Evolutionary conservation across 805 yeast species (phyloP).

Genomic region (Metschnikowia aberdeeniae): DNA sequence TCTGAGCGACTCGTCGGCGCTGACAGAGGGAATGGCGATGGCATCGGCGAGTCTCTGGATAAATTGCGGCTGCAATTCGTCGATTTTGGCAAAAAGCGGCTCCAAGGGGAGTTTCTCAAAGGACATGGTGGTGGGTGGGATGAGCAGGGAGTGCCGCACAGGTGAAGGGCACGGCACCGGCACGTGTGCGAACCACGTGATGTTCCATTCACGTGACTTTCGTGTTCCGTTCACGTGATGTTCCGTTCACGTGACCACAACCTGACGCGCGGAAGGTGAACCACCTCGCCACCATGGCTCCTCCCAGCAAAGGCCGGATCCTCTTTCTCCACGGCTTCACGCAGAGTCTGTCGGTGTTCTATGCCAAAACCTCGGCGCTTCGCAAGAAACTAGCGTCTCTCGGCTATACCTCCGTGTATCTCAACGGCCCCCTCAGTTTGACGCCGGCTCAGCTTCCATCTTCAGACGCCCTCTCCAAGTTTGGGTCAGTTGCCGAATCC

Average conservation of each 20-base stretch:
- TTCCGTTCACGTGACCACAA: neutral
- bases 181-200: too few species aligned
- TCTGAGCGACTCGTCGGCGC: constrained; percentile 84
- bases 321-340: constrained; percentile 91
- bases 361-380: constrained; percentile 85
- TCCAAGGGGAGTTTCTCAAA: constrained; percentile 40
- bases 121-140: constrained; percentile 24
- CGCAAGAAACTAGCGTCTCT: constrained; percentile 67
- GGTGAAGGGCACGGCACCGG: too few species aligned
- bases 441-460: constrained; percentile 73
- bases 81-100: constrained; percentile 58
- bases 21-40: constrained; percentile 93
- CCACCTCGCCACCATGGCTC: neutral
- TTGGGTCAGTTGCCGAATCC: constrained; percentile 38
- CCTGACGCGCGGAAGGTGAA: neutral
- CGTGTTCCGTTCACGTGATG: neutral
- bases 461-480: constrained; percentile 51
- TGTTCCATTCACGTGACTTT: too few species aligned
- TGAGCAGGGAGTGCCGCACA: neutral
- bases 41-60: constrained; percentile 72
- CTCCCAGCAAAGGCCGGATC: constrained; percentile 43
- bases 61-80: constrained; percentile 70
- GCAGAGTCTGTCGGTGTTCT: constrained; percentile 78
- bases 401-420: constrained; percentile 67
- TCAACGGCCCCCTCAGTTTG: constrained; percentile 73